These are phyloP conservation scores for Russula virescens DNA, from an alignment of 768 basidiomycete species.

Conservation along the genomic window DNA sequence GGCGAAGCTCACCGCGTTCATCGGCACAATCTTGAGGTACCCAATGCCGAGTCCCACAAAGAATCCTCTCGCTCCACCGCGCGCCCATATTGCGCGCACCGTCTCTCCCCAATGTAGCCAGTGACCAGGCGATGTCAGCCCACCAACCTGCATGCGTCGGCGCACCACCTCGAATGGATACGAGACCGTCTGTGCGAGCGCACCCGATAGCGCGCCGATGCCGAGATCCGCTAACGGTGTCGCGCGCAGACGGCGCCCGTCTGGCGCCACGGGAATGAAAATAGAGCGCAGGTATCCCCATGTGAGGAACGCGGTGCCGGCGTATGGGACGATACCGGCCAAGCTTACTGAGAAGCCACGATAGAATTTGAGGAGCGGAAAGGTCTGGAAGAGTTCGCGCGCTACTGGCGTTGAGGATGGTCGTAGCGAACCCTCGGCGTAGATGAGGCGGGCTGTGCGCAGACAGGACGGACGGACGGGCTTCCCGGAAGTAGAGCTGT, in stretches of 20 bases:
- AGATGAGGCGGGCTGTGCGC: conserved; percentile 57
- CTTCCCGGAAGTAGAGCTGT: conserved; percentile 14
- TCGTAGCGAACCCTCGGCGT: conserved; percentile 49
- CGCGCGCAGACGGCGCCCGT: conserved; percentile 26
- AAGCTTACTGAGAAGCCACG: conserved; percentile 95
- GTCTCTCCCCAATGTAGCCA: conserved; percentile 83
- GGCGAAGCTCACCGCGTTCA: conserved; percentile 89
- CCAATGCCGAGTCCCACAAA: conserved; percentile 89
- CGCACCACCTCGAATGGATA: conserved; percentile 95
- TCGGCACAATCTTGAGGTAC: conserved; percentile 90
- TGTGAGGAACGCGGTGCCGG: conserved; percentile 88
- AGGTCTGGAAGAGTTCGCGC: conserved; percentile 43
- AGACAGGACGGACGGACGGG: conserved; percentile 43
- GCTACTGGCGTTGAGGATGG: conserved; percentile 25
- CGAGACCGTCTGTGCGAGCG: conserved; percentile 79
- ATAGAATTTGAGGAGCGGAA: conserved; percentile 86
- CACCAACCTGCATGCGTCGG: conserved; percentile 92
- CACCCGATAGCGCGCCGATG: conserved; percentile 83
- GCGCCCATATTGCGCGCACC: conserved; percentile 53
- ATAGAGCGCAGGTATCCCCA: conserved; percentile 74
- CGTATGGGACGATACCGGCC: conserved; percentile 90
- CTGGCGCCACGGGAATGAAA: conserved; percentile 43
- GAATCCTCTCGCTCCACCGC: conserved; percentile 80
- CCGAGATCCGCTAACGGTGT: conserved; percentile 59
- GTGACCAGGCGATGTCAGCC: conserved; percentile 66